Evolutionary conservation across 169 alveolate genomes (phyloP), one percentile per base, ranked within the genome.

Genomic region (Plasmodium falciparum): DNA sequence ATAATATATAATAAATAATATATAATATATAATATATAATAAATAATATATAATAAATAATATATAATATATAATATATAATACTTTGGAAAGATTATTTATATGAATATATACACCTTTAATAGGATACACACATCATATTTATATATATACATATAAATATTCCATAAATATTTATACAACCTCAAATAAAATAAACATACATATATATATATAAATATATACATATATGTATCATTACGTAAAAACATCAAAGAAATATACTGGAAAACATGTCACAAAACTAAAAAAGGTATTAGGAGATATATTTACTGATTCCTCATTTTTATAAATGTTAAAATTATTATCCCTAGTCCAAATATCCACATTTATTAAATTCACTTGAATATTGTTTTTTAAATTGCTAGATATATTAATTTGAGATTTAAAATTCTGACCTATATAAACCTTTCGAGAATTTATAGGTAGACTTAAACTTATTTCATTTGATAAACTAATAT

Each of bases 331-430:
- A 29, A 78, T 65, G 33, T 66, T 78, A 66, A 78, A 78, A 52
- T 66, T 66, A 43, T 67, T 78, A 20, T 65, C 63, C 66, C 39
- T 78, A 52, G 76, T 78, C 54, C 65, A 22, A 47, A 78, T 59
- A 29, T 78, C 89, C 9, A 78, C 65, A 78, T 58, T 17, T 67
- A 78, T 78, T 78, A 52, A 20, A 45, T 61, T 33, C 54, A 78
- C 29, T 66, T 49, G 70, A 33, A 78, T 78, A 52, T 78, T 73
- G 54, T 67, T 78, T 78, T 78, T 78, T 43, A 78, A 78, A 66
- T 78, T 78, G 67, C 67, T 78, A 7, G 89, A 63, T 22, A 78
- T 65, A 65, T 26, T 78, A 65, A 78, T 78, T 50, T 78, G 78
- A 22, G 72, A 52, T 29, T 65, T 78, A 26, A 78, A 66, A 33